These are phyloP conservation scores for Gymnopus androsaceus DNA, from an alignment of 1,284 basidiomycete genomes.

Conservation along the genomic window DNA sequence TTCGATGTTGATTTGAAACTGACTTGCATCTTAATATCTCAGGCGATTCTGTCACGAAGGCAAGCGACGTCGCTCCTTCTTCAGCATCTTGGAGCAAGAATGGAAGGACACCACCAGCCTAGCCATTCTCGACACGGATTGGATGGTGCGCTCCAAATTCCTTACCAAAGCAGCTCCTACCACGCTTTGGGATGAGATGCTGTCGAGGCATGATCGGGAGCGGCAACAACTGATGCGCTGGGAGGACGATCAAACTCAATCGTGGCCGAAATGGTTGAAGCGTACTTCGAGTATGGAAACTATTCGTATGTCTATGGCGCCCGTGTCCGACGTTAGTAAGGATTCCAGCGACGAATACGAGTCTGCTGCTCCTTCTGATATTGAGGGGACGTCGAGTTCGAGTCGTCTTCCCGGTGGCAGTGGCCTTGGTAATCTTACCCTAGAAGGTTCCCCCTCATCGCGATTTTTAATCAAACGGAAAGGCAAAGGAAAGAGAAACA, in stretches of 20 bases:
- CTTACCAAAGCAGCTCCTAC: conserved; percentile 28
- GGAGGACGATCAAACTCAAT: conserved; percentile 36
- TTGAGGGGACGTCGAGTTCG: no score
- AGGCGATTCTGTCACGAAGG: conserved; percentile 65
- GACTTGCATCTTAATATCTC: not conserved
- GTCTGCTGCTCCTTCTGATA: not conserved
- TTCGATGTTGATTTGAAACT: conserved; percentile 8
- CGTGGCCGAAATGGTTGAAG: conserved; percentile 21
- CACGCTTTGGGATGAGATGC: conserved; percentile 64
- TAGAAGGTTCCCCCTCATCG: no score
- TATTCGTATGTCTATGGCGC: conserved; percentile 22
- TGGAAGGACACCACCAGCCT: conserved; percentile 65
- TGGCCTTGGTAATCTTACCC: no score
- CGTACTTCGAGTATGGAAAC: conserved; percentile 40
- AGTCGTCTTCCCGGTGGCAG: no score
- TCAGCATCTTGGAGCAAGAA: conserved; percentile 41
- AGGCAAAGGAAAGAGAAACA: not conserved
- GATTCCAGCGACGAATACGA: not conserved
- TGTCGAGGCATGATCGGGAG: conserved; percentile 59
- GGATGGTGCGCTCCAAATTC: conserved; percentile 40
- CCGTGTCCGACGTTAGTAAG: not conserved
- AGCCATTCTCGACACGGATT: conserved; percentile 64
- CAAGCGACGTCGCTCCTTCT: conserved; percentile 51
- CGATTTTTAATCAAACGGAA: not conserved
- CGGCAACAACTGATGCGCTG: conserved; percentile 54